These are phyloP conservation scores for Lyophyllum atratum DNA, from an alignment of 768 basidiomycete genomes.

Conservation along the genomic window DNA sequence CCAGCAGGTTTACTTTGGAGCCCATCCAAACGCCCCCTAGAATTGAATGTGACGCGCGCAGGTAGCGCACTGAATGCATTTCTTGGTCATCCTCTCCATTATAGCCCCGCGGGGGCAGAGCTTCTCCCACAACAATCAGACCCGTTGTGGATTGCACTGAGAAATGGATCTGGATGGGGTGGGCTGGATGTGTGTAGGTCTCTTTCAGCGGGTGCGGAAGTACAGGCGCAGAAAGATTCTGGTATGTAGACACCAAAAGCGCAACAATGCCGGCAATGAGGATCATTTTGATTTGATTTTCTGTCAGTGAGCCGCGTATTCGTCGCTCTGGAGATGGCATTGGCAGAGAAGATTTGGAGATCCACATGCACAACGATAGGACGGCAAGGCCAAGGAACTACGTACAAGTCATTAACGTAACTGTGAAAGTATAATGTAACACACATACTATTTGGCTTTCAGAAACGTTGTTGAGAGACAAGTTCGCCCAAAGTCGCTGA, in stretches of 20 bases:
- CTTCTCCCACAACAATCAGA: conserved; percentile 80
- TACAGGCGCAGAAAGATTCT: conserved; percentile 52
- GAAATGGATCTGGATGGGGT: conserved; percentile 66
- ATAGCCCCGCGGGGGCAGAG: conserved; percentile 40
- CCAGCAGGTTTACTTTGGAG: conserved; percentile 42
- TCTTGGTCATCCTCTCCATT: conserved; percentile 30
- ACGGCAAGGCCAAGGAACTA: conserved; percentile 35
- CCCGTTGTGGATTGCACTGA: conserved; percentile 77
- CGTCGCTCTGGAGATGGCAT: conserved; percentile 16
- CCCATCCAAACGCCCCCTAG: conserved; percentile 82
- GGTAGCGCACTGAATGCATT: conserved; percentile 57
- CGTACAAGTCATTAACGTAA: neutral
- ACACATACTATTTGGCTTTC: conserved; percentile 43
- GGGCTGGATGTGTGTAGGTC: conserved; percentile 52
- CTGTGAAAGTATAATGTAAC: neutral
- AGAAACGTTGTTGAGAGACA: conserved; percentile 30
- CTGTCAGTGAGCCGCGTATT: conserved; percentile 17
- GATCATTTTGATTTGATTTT: conserved; percentile 24
- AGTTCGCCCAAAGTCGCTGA: conserved; percentile 30
- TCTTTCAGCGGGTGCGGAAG: conserved; percentile 53
- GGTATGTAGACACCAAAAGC: conserved; percentile 37
- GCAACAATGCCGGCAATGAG: conserved; percentile 31
- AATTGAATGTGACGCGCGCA: conserved; percentile 66
- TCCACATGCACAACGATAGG: conserved; percentile 30
- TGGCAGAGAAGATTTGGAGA: conserved; percentile 21